Conservation (phyloP, 495 filamentous ascomycete species). For the Oleoguttula mirabilis region DNA sequence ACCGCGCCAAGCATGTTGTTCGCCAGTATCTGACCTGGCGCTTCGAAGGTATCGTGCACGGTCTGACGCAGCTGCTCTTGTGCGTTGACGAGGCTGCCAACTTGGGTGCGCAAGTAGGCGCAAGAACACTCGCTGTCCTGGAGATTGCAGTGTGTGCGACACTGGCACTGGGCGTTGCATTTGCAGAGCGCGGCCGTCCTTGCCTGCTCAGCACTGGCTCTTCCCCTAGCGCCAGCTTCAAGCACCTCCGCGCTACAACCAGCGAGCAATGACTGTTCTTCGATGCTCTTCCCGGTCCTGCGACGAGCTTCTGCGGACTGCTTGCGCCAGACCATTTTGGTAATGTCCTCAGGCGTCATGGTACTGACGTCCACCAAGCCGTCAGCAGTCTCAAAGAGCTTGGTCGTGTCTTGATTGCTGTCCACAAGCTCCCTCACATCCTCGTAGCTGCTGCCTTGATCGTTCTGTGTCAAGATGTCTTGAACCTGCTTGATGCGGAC, state of each 20-base stretch:
- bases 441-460: not conserved
- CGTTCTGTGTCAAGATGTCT: not conserved
- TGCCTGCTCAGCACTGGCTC: not conserved
- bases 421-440: not conserved
- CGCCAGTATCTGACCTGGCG: too few species aligned
- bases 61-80: not conserved
- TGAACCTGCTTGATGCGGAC: conserved; percentile 1
- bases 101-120: not conserved
- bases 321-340: conserved; percentile 5
- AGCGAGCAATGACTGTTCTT: conserved; percentile 6
- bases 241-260: not conserved
- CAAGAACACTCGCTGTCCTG: not conserved
- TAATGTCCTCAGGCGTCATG: conserved; percentile 9
- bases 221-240: not conserved
- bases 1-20: conserved; percentile 2
- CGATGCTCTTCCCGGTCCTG: not conserved
- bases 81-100: not conserved
- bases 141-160: conserved; percentile 1
- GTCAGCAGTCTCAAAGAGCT: not conserved
- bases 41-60: not conserved
- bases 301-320: conserved; percentile 3
- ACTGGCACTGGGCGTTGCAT: conserved; percentile 1
- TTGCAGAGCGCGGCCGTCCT: not conserved
- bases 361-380: conserved; percentile 8
- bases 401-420: too few species aligned